Percentiles rank a stretch among this genome's conserved stretches.
Evolutionary conservation across 345 rosid species (phyloP).

Genomic region (Psidium guajava): DNA sequence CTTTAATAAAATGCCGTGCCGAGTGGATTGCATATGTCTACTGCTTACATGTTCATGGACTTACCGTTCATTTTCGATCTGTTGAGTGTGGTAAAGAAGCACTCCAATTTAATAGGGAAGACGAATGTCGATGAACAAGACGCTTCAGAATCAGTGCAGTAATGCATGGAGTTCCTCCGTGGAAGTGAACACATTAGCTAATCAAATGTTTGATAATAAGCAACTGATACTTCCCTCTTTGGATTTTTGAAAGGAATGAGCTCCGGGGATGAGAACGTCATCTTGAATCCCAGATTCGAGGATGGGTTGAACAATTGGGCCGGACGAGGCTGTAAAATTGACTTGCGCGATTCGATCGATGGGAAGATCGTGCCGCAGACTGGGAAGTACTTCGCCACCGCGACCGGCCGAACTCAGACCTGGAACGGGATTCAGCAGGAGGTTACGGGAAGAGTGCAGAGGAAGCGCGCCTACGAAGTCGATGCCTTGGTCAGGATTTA

Average conservation of each 20-base stretch:
- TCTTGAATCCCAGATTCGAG: conserved; percentile 66
- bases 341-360: conserved; percentile 62
- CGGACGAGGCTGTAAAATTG: conserved; percentile 82
- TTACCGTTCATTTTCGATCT: conserved; percentile 1
- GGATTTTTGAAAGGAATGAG: conserved; percentile 8
- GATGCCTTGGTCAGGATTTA: conserved; percentile 63
- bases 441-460: conserved; percentile 59
- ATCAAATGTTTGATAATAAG: not conserved
- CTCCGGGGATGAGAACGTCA: conserved; percentile 42
- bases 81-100: conserved; percentile 77
- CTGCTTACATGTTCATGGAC: not conserved
- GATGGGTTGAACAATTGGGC: conserved; percentile 86
- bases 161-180: not conserved
- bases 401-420: conserved; percentile 70
- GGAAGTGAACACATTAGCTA: not conserved
- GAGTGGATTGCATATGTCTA: not conserved
- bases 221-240: not conserved
- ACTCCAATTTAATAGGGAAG: conserved; percentile 53
- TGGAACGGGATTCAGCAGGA: conserved; percentile 97
- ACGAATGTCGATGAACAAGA: conserved; percentile 35
- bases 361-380: conserved; percentile 61
- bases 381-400: conserved; percentile 65
- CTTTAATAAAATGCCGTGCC: not conserved
- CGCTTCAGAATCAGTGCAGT: not conserved
- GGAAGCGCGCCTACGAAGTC: conserved; percentile 66